Percentiles rank a stretch among this genome's conserved stretches.
phyloP scores from a whole-genome alignment of 2,329 filamentous ascomycete genomes.

The Thyridium curvatum region DNA sequence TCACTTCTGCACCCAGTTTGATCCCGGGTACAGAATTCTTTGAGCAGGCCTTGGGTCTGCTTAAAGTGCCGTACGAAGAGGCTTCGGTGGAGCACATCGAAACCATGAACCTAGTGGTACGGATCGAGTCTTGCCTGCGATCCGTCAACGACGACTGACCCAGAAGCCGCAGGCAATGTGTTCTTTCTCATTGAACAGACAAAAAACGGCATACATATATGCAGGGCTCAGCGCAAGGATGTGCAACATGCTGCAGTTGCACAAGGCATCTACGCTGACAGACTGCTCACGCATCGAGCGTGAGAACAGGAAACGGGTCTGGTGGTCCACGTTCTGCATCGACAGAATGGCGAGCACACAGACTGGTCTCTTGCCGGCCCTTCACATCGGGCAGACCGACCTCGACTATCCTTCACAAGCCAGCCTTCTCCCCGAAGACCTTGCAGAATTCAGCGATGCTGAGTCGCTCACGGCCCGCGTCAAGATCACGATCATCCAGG shows the following conservation, averaged over 20 bases:
- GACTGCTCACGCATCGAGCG: constrained; percentile 1
- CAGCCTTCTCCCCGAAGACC: background rate
- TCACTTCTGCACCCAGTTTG: too few species aligned
- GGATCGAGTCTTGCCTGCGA: background rate
- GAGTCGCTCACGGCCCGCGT: constrained; percentile 4
- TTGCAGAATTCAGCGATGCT: constrained; percentile 2
- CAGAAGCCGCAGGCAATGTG: constrained; percentile 1
- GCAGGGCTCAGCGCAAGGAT: constrained; percentile 2
- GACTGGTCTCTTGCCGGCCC: constrained; percentile 3
- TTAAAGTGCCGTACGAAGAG: constrained; percentile 4
- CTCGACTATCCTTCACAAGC: constrained; percentile 1
- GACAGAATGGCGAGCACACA: constrained; percentile 5
- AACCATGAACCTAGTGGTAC: constrained; percentile 3
- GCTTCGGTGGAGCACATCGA: constrained; percentile 5
- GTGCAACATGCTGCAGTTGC: constrained; percentile 6
- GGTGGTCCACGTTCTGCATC: constrained; percentile 7
- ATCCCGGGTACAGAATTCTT: constrained; percentile 2
- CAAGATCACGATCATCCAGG: constrained; percentile 3
- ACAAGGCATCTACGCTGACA: background rate
- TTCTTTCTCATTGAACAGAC: constrained; percentile 3
- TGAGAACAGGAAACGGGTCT: constrained; percentile 3
- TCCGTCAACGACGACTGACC: too few species aligned
- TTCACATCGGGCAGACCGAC: constrained; percentile 2
- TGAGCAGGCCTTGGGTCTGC: constrained; percentile 5
- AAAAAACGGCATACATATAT: constrained; percentile 5